These are phyloP conservation scores for Neurospora pannonica DNA, from an alignment of 495 filamentous ascomycete species.

Conservation along the genomic window DNA sequence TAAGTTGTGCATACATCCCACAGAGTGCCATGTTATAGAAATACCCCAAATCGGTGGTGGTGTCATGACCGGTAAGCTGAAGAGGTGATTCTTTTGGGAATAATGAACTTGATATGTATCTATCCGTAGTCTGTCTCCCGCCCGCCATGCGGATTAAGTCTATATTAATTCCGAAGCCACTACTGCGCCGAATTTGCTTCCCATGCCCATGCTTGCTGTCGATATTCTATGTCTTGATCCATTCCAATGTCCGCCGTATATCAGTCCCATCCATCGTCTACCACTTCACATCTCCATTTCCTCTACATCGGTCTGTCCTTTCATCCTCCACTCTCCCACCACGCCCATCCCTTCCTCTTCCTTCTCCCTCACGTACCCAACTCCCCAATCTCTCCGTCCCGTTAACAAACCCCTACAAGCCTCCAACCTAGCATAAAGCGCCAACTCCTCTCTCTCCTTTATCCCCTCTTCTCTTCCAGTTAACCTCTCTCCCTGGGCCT, in stretches of 20 bases:
- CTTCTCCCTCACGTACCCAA: conserved; percentile 5
- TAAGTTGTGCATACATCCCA: background rate
- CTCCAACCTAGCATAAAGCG: conserved; percentile 21
- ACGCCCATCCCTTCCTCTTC: conserved; percentile 3
- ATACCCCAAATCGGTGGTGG: background rate
- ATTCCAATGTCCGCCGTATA: background rate
- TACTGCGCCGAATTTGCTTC: background rate
- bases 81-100: background rate
- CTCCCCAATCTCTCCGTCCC: conserved; percentile 19
- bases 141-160: background rate
- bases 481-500: background rate
- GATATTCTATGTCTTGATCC: background rate
- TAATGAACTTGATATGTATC: background rate
- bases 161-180: background rate
- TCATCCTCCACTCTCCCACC: conserved; percentile 10
- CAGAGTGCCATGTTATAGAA: background rate
- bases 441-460: conserved; percentile 9
- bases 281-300: background rate
- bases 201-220: background rate
- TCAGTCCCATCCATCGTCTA: background rate
- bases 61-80: background rate
- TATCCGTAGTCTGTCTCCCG: background rate
- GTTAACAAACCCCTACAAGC: conserved; percentile 23
- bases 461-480: background rate
- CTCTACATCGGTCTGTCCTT: background rate